Evolutionary conservation across 768 basidiomycete genomes (phyloP), one percentile per base, ranked within the genome.

Genomic region (Daedaleopsis sinensis): DNA sequence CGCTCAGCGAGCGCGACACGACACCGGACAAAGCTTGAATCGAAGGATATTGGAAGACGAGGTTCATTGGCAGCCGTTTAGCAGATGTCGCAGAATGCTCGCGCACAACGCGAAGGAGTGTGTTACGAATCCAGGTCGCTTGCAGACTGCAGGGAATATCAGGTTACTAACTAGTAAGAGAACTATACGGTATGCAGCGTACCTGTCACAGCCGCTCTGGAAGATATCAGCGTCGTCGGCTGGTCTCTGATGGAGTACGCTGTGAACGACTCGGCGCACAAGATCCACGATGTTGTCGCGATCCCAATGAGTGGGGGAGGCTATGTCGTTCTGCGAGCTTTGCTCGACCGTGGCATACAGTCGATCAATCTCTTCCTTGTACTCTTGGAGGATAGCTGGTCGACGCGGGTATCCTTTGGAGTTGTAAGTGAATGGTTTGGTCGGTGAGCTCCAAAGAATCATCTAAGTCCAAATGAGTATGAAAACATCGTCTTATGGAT

Each of bases 31-130:
- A 70, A 2, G 70, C 58, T 50, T 69, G 67, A 27, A 82, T 74
- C 1, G 79, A 78, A 2, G 82, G 81, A 15, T 78, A 69, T 19
- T 71, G 66, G 49, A 74, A 77, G 6, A 84, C 73, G 59, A 78
- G 51, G 52, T 71, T 68, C 11, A 67, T 63, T 6, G 71, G 65
- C 7, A 82, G 49, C 3, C 42, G 51, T 8, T 61, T 55, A 2
- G 63, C 64, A 18, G 65, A 50, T 43, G 57, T 11, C 5, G 32
- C 24, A 1, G 1, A 39, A 1, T 16, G 15, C 38, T 43, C 50
- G 13, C 69, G 65, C 16, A 75, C 54, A 3, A 70, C 70, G 24
- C 66, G 59, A 19, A 72, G 21, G 7, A 75, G 13, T 9, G 69
- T 58, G 63, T 74, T 74, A 15, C 73, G 69, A 51, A 75, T 74